Base-by-base conservation (phyloP, 306 rosid genomes). In the Arachis stenosperma region DNA sequence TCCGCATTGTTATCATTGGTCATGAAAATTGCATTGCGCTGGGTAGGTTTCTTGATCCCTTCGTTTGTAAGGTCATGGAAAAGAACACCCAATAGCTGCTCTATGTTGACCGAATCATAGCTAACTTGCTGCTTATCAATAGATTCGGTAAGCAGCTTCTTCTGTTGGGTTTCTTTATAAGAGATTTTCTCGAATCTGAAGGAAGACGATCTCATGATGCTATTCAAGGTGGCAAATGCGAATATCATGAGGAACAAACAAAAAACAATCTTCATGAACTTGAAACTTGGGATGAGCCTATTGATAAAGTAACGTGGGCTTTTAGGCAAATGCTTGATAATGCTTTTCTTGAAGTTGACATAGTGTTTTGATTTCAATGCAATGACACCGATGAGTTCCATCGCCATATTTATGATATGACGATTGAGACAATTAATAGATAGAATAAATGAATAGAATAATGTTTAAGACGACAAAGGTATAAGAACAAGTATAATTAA, bases 41-140 rank as follows among this genome's bases (percentile, higher is more conserved):
- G 65, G 0, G 42, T 13, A 37, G 5, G 43, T 40, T 72, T 81
- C 15, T 78, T 4, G 40, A 90, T 72, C 2, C 92, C 89, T 76
- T 90, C 92, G 4, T 85, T 83, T 7, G 69, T 73, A 56, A 88
- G 69, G 73, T 86, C 89, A 3, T 14, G 85, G 64, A 88, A 74
- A 50, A 88, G n/a, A 11, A 72, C 3, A 0, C 88, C 68, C 29
- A 86, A 29, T 10, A 77, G 36, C 3, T 65, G 71, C 9, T 77
- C 12, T 8, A 60, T 54, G 36, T 74, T 58, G 6, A 30, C 13
- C 1, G 70, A 6, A 2, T 8, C 64, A 7, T 11, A 27, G 61
- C 3, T 57, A 37, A 27, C 17, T 3, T 11, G 41, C 27, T 22
- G 27, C 1, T 22, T 22, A 33, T 52, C 44, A 37, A 42, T 5